A percentile compares a stretch with the other conserved stretches of the same genome.
These are phyloP conservation scores for Trichothecium sympodiale DNA, from an alignment of 2,329 filamentous ascomycete genomes.

Conservation along the genomic window DNA sequence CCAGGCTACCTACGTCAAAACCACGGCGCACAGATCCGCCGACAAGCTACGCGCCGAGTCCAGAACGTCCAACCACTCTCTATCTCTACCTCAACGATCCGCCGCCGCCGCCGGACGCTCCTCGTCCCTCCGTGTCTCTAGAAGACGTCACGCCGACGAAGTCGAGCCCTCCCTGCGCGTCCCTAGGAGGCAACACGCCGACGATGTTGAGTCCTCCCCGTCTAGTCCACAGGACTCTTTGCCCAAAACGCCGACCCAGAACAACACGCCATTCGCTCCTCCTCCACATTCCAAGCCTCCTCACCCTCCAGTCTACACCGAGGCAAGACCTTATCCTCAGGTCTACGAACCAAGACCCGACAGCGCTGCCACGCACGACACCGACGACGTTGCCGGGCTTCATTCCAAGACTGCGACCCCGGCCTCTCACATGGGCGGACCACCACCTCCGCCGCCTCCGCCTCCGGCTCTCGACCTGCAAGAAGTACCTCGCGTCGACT, in stretches of 20 bases:
- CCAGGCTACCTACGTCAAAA: constrained; percentile 42
- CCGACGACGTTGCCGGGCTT: constrained; percentile 21
- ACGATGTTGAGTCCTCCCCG: constrained; percentile 34
- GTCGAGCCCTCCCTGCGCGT: constrained; percentile 28
- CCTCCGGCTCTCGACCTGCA: constrained; percentile 63
- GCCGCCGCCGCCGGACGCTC: constrained; percentile 25
- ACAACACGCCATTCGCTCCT: constrained; percentile 39
- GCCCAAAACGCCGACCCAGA: constrained; percentile 48
- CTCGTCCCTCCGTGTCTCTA: constrained; percentile 21
- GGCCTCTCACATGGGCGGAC: constrained; percentile 24
- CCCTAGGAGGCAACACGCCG: constrained; percentile 17
- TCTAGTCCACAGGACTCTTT: constrained; percentile 44
- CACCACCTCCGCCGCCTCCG: constrained; percentile 48
- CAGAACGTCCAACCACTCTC: constrained; percentile 21
- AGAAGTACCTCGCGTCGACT: constrained; percentile 77
- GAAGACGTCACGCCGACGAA: constrained; percentile 26
- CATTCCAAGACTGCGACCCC: constrained; percentile 28
- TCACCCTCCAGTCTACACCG: constrained; percentile 28
- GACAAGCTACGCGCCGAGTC: constrained; percentile 25
- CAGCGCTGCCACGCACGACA: constrained; percentile 22
- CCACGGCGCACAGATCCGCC: constrained; percentile 20
- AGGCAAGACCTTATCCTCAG: constrained; percentile 20
- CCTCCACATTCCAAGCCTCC: no score
- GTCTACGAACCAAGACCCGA: no score
- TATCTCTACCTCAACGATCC: constrained; percentile 19